phyloP scores from a whole-genome alignment of 257 asterid species.

The Scutellaria barbata region DNA sequence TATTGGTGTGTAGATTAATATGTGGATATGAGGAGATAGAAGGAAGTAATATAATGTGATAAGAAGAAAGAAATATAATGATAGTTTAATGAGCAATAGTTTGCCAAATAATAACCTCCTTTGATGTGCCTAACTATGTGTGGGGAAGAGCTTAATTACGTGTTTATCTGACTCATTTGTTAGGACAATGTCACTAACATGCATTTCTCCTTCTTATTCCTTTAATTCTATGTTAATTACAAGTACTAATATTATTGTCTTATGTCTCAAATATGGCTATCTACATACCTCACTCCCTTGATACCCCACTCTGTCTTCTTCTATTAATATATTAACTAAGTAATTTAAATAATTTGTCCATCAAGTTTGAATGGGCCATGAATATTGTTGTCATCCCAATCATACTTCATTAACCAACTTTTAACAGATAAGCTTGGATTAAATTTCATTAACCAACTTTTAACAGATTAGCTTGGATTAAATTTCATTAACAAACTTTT shows the following conservation, averaged over 20 bases:
- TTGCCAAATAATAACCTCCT: conserved; percentile 26
- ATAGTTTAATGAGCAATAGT: conserved; percentile 7
- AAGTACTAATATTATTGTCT: not conserved
- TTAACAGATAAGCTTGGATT: conserved; percentile 26
- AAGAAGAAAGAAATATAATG: no score
- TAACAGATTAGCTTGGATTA: conserved; percentile 26
- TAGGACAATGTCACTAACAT: conserved; percentile 33
- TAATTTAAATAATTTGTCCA: not conserved
- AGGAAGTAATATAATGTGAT: no score
- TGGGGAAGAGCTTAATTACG: conserved; percentile 34
- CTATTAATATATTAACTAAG: not conserved
- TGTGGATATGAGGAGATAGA: no score
- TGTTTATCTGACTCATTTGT: conserved; percentile 30
- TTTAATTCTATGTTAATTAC: not conserved
- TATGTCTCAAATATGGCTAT: conserved; percentile 22
- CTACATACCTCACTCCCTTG: conserved; percentile 9
- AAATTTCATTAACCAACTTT: not conserved
- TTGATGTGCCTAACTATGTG: conserved; percentile 32
- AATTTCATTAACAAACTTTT: not conserved
- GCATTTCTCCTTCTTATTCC: conserved; percentile 22
- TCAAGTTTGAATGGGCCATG: conserved; percentile 15
- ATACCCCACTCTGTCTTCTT: conserved; percentile 27
- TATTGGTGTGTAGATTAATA: no score
- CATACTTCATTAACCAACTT: not conserved
- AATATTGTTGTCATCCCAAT: conserved; percentile 25